A percentile compares a stretch with the other conserved stretches of the same genome.
Conservation (phyloP, 768 basidiomycete species). For the Trametes elegans region DNA sequence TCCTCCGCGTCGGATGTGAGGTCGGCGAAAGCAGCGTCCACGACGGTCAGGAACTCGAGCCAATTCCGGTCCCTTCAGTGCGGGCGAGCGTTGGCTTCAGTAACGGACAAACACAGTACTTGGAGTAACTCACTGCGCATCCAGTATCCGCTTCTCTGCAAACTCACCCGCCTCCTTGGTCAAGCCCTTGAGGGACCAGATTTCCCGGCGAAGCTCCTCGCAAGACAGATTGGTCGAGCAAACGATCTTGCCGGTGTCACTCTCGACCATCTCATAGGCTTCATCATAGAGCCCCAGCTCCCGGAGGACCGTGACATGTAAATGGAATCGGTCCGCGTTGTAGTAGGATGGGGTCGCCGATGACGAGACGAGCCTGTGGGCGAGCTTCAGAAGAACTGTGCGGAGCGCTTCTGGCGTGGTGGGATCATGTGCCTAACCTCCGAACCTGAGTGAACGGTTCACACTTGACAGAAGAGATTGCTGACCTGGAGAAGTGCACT, state of each 20-base stretch:
- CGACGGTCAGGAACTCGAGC: slow-evolving; percentile 75
- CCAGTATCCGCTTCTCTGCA: slow-evolving; percentile 56
- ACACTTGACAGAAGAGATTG: neutral
- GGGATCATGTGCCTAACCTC: slow-evolving; percentile 64
- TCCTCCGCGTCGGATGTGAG: slow-evolving; percentile 25
- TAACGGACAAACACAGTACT: neutral
- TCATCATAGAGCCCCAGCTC: slow-evolving; percentile 70
- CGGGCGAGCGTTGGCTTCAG: slow-evolving; percentile 5
- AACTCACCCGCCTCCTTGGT: slow-evolving; percentile 58
- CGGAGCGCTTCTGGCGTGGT: slow-evolving; percentile 62
- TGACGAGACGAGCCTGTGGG: slow-evolving; percentile 68
- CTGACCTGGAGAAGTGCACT: slow-evolving; percentile 75
- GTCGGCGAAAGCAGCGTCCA: slow-evolving; percentile 63
- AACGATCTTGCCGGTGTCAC: slow-evolving; percentile 63
- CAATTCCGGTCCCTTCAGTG: slow-evolving; percentile 72
- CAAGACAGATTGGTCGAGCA: slow-evolving; percentile 71
- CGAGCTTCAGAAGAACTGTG: slow-evolving; percentile 69
- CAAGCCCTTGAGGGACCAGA: slow-evolving; percentile 58
- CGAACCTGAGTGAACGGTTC: neutral
- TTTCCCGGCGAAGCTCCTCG: slow-evolving; percentile 71
- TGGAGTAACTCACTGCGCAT: slow-evolving; percentile 49
- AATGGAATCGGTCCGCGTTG: slow-evolving; percentile 72
- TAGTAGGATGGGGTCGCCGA: slow-evolving; percentile 61
- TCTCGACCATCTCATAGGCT: slow-evolving; percentile 64
- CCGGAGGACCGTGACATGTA: slow-evolving; percentile 69